A percentile compares a stretch with the other conserved stretches of the same genome.
phyloP scores from a whole-genome alignment of 352 stramenopile genomes.

The Phytophthora pluvialis region DNA sequence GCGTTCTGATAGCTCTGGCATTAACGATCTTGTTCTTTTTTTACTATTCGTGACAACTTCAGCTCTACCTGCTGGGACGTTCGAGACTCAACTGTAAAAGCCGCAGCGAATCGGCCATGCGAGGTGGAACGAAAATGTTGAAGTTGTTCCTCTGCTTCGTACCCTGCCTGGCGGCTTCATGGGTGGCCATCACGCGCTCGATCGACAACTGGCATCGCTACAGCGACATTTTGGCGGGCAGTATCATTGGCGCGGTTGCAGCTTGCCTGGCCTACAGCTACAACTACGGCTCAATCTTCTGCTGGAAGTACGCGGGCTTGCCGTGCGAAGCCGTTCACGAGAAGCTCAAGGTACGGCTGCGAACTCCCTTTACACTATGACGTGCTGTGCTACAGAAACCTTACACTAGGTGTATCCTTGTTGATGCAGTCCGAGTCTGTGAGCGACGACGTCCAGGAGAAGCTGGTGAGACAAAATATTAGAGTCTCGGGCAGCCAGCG shows the following conservation, averaged over 20 bases:
- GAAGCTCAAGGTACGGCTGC: slow-evolving; percentile 44
- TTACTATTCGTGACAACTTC: neutral
- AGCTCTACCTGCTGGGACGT: slow-evolving; percentile 77
- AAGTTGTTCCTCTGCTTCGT: slow-evolving; percentile 74
- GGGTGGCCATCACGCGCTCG: slow-evolving; percentile 74
- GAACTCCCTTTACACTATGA: neutral
- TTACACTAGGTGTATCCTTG: neutral
- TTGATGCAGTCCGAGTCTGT: slow-evolving; percentile 16
- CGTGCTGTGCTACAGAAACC: neutral
- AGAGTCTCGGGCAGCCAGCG: slow-evolving; percentile 25
- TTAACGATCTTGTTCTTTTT: slow-evolving; percentile 1
- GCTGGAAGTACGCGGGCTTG: slow-evolving; percentile 57
- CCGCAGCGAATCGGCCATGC: slow-evolving; percentile 49
- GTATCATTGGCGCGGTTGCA: slow-evolving; percentile 55
- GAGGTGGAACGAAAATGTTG: slow-evolving; percentile 53
- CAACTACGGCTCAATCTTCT: slow-evolving; percentile 74
- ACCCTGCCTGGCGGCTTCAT: slow-evolving; percentile 63
- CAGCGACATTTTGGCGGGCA: slow-evolving; percentile 74
- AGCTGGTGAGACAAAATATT: slow-evolving; percentile 14
- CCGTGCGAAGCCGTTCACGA: slow-evolving; percentile 54
- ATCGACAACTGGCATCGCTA: slow-evolving; percentile 89
- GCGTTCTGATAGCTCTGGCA: neutral
- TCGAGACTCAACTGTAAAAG: slow-evolving; percentile 64
- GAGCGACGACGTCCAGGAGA: slow-evolving; percentile 14
- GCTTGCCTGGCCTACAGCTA: slow-evolving; percentile 61